phyloP scores from a whole-genome alignment of 2,329 filamentous ascomycete genomes.

The Penicillium sp. region DNA sequence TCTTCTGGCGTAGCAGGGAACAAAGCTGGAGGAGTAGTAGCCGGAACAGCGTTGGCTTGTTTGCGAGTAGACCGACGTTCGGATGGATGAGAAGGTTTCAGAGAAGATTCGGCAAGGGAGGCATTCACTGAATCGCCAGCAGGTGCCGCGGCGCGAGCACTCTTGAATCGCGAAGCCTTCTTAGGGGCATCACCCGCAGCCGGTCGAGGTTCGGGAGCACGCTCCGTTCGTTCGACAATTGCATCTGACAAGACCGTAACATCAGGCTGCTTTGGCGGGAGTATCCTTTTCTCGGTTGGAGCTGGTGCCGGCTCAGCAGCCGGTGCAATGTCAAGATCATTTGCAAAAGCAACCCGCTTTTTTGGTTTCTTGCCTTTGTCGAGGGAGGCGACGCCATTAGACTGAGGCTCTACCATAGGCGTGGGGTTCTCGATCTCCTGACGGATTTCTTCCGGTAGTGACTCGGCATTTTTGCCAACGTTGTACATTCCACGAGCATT shows the following conservation, averaged over 20 bases:
- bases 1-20: constrained; percentile 44
- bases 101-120: constrained; percentile 13
- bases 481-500: constrained; percentile 62
- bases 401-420: constrained; percentile 19
- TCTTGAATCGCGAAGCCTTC: constrained; percentile 52
- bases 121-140: constrained; percentile 4
- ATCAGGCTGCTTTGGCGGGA: constrained; percentile 32
- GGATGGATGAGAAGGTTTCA: constrained; percentile 17
- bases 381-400: background rate
- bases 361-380: constrained; percentile 34
- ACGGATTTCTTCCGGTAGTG: constrained; percentile 39
- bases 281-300: constrained; percentile 30
- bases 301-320: constrained; percentile 43
- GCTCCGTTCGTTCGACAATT: constrained; percentile 48
- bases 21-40: constrained; percentile 35
- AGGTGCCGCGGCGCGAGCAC: constrained; percentile 32
- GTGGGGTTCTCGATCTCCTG: constrained; percentile 34
- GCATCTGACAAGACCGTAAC: constrained; percentile 45
- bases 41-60: constrained; percentile 24
- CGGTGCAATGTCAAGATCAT: constrained; percentile 71
- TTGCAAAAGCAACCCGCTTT: constrained; percentile 83
- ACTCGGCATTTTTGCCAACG: constrained; percentile 54
- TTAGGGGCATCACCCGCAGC: constrained; percentile 35
- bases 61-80: constrained; percentile 24
- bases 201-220: constrained; percentile 18